phyloP scores from a whole-genome alignment of 139 green algal genomes.

The Microglena sp. region DNA sequence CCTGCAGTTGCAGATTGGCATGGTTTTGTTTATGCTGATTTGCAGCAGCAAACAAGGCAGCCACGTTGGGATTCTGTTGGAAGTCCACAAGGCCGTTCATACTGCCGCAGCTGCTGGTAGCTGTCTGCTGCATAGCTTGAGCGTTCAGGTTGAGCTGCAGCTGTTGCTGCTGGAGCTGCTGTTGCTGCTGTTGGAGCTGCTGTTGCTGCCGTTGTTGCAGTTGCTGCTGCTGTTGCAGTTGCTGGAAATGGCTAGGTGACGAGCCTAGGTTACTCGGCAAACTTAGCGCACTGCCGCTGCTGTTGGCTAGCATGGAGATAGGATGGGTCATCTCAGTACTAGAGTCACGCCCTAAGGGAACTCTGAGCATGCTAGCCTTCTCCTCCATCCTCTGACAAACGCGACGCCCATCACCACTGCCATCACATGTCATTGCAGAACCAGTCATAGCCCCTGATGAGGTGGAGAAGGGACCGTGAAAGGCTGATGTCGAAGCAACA shows the following conservation, averaged over 20 bases:
- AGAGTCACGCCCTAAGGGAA: background rate
- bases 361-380: background rate
- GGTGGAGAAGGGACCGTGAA: too few relatives aligned
- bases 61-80: too few relatives aligned
- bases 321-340: background rate
- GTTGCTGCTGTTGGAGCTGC: slow-evolving; percentile 5
- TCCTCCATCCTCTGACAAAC: background rate
- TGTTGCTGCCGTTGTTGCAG: slow-evolving; percentile 9
- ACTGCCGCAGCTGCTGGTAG: background rate
- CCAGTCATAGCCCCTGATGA: too few relatives aligned
- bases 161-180: slow-evolving; percentile 2
- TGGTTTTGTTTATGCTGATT: too few relatives aligned
- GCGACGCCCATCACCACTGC: too few relatives aligned
- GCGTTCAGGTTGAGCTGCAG: slow-evolving; percentile 1
- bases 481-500: too few relatives aligned
- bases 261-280: background rate
- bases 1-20: too few relatives aligned
- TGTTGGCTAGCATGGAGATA: background rate
- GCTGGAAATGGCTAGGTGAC: background rate
- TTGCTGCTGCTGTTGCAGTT: background rate
- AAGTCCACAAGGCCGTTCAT: background rate
- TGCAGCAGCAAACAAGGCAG: too few relatives aligned
- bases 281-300: background rate
- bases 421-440: too few relatives aligned
- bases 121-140: background rate